Conservation (phyloP, 2,329 filamentous ascomycete species). For the Pseudohalonectria lignicola region DNA sequence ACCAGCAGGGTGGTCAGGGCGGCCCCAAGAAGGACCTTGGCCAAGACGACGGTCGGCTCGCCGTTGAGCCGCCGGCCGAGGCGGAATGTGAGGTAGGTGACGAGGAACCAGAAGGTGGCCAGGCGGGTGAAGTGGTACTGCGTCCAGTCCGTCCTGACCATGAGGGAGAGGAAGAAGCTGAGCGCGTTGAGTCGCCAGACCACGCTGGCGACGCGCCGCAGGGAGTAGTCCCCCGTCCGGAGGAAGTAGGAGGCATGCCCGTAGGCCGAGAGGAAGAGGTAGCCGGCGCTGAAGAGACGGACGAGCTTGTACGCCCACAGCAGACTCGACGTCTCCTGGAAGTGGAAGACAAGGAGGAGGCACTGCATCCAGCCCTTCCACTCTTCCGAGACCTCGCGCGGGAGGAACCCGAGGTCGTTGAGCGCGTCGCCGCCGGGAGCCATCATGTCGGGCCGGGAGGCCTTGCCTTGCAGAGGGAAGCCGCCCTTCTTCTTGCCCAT, state of each 20-base stretch:
- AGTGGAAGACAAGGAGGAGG: constrained; percentile 37
- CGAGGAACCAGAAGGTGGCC: constrained; percentile 50
- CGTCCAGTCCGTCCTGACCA: constrained; percentile 43
- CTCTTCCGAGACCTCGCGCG: constrained; percentile 48
- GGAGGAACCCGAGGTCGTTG: constrained; percentile 29
- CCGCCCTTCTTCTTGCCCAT: background rate
- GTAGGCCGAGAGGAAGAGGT: constrained; percentile 52
- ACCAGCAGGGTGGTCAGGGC: constrained; percentile 4
- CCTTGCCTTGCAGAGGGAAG: no score
- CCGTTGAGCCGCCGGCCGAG: constrained; percentile 26
- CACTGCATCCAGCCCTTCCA: constrained; percentile 58
- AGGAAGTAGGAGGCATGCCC: constrained; percentile 51
- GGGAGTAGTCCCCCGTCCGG: constrained; percentile 42
- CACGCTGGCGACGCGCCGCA: constrained; percentile 37
- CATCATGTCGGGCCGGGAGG: no score
- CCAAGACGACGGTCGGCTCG: constrained; percentile 15
- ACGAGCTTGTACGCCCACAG: constrained; percentile 43
- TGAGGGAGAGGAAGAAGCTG: constrained; percentile 37
- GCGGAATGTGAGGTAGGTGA: constrained; percentile 41
- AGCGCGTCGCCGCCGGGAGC: no score
- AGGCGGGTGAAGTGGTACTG: constrained; percentile 50
- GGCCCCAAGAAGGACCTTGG: background rate
- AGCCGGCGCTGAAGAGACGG: constrained; percentile 41
- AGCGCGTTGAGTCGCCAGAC: constrained; percentile 48
- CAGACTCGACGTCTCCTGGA: constrained; percentile 38